These are phyloP conservation scores for Xylaria sp. DNA, from an alignment of 2,329 filamentous ascomycete genomes.

Conservation along the genomic window DNA sequence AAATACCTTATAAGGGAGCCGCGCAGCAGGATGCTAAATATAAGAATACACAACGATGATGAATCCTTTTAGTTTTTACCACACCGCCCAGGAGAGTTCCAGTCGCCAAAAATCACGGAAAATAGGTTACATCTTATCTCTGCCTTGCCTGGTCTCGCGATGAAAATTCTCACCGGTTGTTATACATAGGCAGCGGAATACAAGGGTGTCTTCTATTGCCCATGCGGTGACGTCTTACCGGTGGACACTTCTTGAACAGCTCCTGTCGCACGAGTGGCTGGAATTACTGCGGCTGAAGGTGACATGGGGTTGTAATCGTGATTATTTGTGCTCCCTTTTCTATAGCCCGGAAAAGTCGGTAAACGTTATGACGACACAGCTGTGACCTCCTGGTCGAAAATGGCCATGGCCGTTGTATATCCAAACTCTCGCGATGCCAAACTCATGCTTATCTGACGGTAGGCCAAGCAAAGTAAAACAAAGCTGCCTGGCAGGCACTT, in stretches of 20 bases:
- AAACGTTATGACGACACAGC: background rate
- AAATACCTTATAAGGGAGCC: too few relatives aligned
- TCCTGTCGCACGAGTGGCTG: background rate
- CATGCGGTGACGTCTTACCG: background rate
- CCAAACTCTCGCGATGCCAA: background rate
- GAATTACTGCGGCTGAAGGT: conserved; percentile 6
- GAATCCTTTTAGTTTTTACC: too few relatives aligned
- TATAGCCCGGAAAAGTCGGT: background rate
- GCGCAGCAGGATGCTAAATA: too few relatives aligned
- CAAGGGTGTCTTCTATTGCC: background rate
- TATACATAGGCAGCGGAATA: background rate
- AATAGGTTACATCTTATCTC: background rate
- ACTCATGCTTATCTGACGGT: background rate
- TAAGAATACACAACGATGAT: too few relatives aligned
- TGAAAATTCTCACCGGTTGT: background rate
- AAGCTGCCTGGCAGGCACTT: too few relatives aligned
- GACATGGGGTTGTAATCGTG: background rate
- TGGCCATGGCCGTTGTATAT: background rate
- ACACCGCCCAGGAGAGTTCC: too few relatives aligned
- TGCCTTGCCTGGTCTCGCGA: background rate
- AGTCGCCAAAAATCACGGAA: too few relatives aligned
- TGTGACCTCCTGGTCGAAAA: background rate
- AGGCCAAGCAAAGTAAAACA: background rate
- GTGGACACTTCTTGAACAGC: background rate
- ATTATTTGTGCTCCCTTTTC: background rate